These are phyloP conservation scores for Monotropa hypopitys DNA, from an alignment of 179 eudicot species.

Conservation along the genomic window DNA sequence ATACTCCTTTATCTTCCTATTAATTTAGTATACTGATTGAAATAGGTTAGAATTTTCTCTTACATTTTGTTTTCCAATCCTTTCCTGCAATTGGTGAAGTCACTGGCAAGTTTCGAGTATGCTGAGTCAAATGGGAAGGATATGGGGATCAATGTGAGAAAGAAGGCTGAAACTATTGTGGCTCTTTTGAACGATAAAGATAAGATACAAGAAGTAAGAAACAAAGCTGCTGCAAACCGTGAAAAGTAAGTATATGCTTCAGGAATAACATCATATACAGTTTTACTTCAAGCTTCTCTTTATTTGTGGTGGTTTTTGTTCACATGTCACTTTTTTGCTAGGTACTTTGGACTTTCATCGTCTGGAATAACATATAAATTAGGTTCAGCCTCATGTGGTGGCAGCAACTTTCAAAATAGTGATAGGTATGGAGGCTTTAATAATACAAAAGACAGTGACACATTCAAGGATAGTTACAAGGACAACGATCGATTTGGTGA, in stretches of 20 bases:
- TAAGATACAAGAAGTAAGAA: conserved; percentile 82
- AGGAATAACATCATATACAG: neutral
- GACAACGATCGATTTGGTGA: conserved; percentile 44
- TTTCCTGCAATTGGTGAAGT: conserved; percentile 31
- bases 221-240: conserved; percentile 83
- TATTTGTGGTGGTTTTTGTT: neutral
- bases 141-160: conserved; percentile 86
- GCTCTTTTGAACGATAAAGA: conserved; percentile 81
- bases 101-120: conserved; percentile 75
- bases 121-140: conserved; percentile 94
- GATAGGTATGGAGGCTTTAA: conserved; percentile 65
- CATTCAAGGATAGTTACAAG: conserved; percentile 28
- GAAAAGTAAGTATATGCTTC: conserved; percentile 60
- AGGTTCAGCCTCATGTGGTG: conserved; percentile 50
- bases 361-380: conserved; percentile 70
- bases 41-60: neutral
- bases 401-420: conserved; percentile 38
- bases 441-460: conserved; percentile 42
- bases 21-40: neutral
- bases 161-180: conserved; percentile 86
- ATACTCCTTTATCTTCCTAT: conserved; percentile 6
- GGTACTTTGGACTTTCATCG: conserved; percentile 91
- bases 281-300: neutral
- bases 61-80: neutral
- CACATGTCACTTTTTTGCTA: conserved; percentile 12